phyloP scores from a whole-genome alignment of 257 asterid species.

The Nicotiana tabacum region DNA sequence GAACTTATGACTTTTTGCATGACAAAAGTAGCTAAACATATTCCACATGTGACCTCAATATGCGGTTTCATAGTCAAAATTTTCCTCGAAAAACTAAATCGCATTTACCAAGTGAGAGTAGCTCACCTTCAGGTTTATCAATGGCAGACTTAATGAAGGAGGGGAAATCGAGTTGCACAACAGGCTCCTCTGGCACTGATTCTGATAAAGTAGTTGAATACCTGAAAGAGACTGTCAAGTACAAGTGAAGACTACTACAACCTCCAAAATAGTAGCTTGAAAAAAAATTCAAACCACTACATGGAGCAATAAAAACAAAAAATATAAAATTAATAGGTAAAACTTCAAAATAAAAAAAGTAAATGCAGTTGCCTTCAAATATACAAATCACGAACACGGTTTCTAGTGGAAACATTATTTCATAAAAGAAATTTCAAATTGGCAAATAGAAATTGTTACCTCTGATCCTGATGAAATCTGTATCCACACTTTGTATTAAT shows the following conservation, averaged over 20 bases:
- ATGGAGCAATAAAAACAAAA: neutral
- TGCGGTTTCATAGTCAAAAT: neutral
- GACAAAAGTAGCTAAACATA: neutral
- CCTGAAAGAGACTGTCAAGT: conserved; percentile 68
- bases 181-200: conserved; percentile 21
- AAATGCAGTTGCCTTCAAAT: neutral
- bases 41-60: neutral
- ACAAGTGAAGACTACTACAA: conserved; percentile 40
- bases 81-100: neutral
- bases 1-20: neutral
- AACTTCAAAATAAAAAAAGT: neutral
- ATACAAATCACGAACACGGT: neutral
- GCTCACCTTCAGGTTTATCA: conserved; percentile 55
- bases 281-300: neutral
- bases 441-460: conserved; percentile 32
- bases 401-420: neutral
- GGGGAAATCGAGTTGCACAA: conserved; percentile 29
- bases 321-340: neutral
- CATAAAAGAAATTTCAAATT: neutral
- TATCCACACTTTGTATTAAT: conserved; percentile 15
- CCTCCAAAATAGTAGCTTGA: conserved; percentile 15
- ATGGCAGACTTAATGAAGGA: conserved; percentile 52
- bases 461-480: conserved; percentile 27
- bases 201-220: conserved; percentile 51
- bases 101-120: neutral